Conservation (phyloP, 2,329 filamentous ascomycete genomes). For the Neopestalotiopsis clavispora region DNA sequence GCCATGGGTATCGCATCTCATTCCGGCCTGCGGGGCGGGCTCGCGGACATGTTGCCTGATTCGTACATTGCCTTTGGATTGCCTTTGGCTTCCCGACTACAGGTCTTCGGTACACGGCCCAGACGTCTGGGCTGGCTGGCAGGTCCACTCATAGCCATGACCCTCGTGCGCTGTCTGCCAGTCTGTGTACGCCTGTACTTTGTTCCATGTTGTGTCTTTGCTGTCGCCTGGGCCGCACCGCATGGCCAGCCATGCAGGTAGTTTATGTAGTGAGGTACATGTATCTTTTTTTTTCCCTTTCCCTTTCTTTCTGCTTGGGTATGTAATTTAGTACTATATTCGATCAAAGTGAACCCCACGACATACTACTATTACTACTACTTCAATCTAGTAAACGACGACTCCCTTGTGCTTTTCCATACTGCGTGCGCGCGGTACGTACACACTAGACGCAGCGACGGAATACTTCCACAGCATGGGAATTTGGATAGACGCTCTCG, state of each 20-base stretch:
- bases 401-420: not conserved
- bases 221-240: not conserved
- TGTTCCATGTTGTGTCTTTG: not conserved
- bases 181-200: not conserved
- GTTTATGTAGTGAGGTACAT: not conserved
- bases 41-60: constrained; percentile 23
- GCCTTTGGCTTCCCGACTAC: constrained; percentile 16
- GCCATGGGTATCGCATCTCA: constrained; percentile 21
- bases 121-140: constrained; percentile 13
- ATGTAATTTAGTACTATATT: not conserved
- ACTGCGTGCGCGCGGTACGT: not conserved
- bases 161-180: not conserved
- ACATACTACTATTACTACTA: not conserved
- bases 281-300: not conserved
- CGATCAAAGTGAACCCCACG: not conserved
- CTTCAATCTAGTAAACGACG: not conserved
- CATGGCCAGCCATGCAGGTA: not conserved
- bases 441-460: not conserved
- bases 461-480: not conserved
- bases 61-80: constrained; percentile 16
- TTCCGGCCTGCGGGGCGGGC: constrained; percentile 15
- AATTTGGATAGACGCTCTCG: not conserved
- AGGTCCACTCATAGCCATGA: constrained; percentile 19
- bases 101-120: constrained; percentile 18
- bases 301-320: not conserved